Conservation (phyloP, 495 filamentous ascomycete species). For the Tuber brumale region DNA sequence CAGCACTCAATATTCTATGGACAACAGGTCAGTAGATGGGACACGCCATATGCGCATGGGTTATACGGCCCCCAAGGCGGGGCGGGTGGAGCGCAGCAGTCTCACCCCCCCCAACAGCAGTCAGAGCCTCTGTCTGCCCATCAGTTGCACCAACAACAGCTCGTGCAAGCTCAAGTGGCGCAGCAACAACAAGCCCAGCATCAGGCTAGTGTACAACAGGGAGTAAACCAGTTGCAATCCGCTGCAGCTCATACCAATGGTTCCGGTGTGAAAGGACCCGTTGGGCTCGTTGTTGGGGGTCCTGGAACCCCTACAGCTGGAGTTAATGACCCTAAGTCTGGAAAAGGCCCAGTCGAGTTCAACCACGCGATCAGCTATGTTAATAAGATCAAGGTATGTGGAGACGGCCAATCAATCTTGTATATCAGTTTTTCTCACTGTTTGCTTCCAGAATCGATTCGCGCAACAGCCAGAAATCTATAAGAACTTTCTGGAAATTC, state of each 20-base stretch:
- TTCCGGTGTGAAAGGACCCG: slow-evolving; percentile 42
- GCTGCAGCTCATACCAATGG: slow-evolving; percentile 57
- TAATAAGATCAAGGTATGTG: slow-evolving; percentile 93
- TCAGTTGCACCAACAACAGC: slow-evolving; percentile 30
- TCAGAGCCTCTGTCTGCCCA: slow-evolving; percentile 32
- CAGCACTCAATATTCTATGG: slow-evolving; percentile 40
- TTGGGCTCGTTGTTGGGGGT: slow-evolving; percentile 44
- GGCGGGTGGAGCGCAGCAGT: slow-evolving; percentile 36
- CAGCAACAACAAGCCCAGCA: slow-evolving; percentile 56
- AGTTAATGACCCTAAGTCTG: slow-evolving; percentile 46
- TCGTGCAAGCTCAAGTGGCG: slow-evolving; percentile 28
- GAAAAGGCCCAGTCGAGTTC: slow-evolving; percentile 79
- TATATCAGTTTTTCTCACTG: slow-evolving; percentile 9
- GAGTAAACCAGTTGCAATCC: slow-evolving; percentile 72
- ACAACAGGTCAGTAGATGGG: slow-evolving; percentile 48
- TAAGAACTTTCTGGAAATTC: slow-evolving; percentile 96
- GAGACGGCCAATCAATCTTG: background rate
- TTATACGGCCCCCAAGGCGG: slow-evolving; percentile 41
- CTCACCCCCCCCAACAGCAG: slow-evolving; percentile 40
- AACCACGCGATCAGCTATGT: slow-evolving; percentile 99
- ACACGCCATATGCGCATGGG: slow-evolving; percentile 39
- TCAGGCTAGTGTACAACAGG: slow-evolving; percentile 62
- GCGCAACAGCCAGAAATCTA: slow-evolving; percentile 93
- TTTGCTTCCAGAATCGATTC: slow-evolving; percentile 73
- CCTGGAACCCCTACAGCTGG: slow-evolving; percentile 47